These are phyloP conservation scores for Ophiostoma tasmaniense DNA, from an alignment of 2,329 filamentous ascomycete genomes.

Conservation along the genomic window DNA sequence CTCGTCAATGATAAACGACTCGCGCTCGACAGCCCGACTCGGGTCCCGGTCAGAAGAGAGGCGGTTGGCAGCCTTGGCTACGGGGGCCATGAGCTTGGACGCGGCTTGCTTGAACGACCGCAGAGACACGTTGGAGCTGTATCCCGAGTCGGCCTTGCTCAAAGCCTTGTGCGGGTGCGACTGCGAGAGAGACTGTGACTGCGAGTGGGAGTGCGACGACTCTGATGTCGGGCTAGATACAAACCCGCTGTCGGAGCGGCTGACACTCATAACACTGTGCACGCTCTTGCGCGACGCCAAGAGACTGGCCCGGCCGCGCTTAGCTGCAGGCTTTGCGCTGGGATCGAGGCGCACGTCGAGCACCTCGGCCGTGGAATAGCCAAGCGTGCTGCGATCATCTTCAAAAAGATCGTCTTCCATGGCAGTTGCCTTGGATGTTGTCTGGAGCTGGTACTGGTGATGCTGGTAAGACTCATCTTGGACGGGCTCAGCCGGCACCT, in stretches of 20 bases:
- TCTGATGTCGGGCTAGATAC: constrained; percentile 38
- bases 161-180: constrained; percentile 31
- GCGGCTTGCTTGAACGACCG: constrained; percentile 38
- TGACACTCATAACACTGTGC: constrained; percentile 14
- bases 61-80: constrained; percentile 22
- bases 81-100: constrained; percentile 25
- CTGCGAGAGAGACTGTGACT: constrained; percentile 16
- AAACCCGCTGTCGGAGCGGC: constrained; percentile 42
- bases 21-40: neutral
- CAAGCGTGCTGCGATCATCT: constrained; percentile 30
- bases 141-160: constrained; percentile 53
- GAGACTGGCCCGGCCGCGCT: constrained; percentile 10
- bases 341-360: constrained; percentile 36
- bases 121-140: constrained; percentile 51
- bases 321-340: constrained; percentile 33
- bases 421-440: constrained; percentile 31
- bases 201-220: constrained; percentile 22
- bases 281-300: constrained; percentile 8
- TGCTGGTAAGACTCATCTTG: constrained; percentile 20
- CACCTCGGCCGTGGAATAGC: constrained; percentile 30
- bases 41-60: constrained; percentile 9
- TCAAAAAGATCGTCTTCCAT: constrained; percentile 31
- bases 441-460: constrained; percentile 4
- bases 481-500: constrained; percentile 22
- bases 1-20: constrained; percentile 19